Base-by-base conservation (phyloP, 306 rosid species). In the Prunus mongolica region DNA sequence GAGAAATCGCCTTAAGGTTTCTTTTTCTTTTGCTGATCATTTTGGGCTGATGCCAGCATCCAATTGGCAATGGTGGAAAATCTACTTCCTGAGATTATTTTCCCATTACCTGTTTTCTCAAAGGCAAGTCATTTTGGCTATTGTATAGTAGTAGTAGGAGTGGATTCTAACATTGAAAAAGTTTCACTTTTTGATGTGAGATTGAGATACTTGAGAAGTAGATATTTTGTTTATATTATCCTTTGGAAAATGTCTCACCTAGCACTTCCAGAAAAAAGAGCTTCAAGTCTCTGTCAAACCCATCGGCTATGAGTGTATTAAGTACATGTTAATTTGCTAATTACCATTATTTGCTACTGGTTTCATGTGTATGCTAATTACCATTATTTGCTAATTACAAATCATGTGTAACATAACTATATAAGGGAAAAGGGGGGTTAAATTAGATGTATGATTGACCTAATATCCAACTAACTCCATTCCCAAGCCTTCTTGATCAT, bases 121-220 rank as follows among this genome's bases (percentile, higher is more conserved):
- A 11, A 19, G 63, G 63, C 74, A 70, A 73, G 68, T 73, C 52
- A 44, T 73, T 46, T 73, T 73, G 77, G 77, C 58, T 60, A 73
- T 60, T 60, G 55, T 58, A 73, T 34, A 55, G 76, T 34, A 55
- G 6, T 14, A 11, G 38, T 73, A 25, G 25, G 25, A 24, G 47
- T 1, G 34, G 63, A 45, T 68, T 51, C n/a, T 16, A 27, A 28
- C 41, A 27, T 28, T 25, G 44, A 62, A 6, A 61, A 27, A 16
- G 67, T 62, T 62, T 7, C 44, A 15, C 13, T 62, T 62, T 62
- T 2, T 28, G 3, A 28, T 62, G 22, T 62, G 67, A 62, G 10
- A 30, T 28, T 62, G 67, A 62, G 10, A 30, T 28, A 62, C 20
- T 15, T 28, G 45, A 60, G 67, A 25, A 16, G 22, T 15, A 1